Base-by-base conservation (phyloP, 176 grass and related monocot genomes). In the Luzula sylvatica region DNA sequence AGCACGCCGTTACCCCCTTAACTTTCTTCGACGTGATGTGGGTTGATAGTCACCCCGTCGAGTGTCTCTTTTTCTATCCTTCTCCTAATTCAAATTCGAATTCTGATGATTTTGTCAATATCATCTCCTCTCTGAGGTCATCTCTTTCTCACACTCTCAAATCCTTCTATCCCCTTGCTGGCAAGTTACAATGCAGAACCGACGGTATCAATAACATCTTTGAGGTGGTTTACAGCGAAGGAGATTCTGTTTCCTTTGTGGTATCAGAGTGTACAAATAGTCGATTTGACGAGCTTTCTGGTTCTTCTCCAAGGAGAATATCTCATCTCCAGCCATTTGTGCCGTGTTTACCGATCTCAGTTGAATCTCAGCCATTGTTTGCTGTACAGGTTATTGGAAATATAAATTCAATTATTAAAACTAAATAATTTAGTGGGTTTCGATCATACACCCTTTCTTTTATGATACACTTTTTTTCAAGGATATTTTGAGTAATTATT, bases 61-160 rank as follows among this genome's bases (percentile, higher is more conserved):
- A 79, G 54, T 44, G 60, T 46, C 38, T 72, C 32, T 79, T 79
- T 50, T 61, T 79, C 53, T 79, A 72, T 46, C 20, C 38, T 14
- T 65, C 25, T 3, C 27, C 53, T 11, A 6, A 62, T 5, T 38
- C 53, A 7, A 53, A 20, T 6, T 15, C 20, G n/a, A 15, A 61
- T 15, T 35, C 30, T 35, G 8, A 52, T 42, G 20, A 46, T 11
- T 28, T 15, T 0, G 2, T 15, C n/a, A 17, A 60, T 5, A 45
- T 68, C 18, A 42, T 8, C 28, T 12, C 25, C 16, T 46, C 46
- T 7, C 30, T 61, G 28, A 61, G 43, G 16, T 49, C 22, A 13
- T 55, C 77, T 38, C 70, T 67, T 1, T 67, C 77, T 6, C 4
- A 40, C 15, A 17, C 65, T 11, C 69, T 74, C 38, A 53, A 46